Evolutionary conservation across 164 flowering plant species (phyloP), one percentile per base, ranked within the genome.

Genomic region (Annona cherimola): DNA sequence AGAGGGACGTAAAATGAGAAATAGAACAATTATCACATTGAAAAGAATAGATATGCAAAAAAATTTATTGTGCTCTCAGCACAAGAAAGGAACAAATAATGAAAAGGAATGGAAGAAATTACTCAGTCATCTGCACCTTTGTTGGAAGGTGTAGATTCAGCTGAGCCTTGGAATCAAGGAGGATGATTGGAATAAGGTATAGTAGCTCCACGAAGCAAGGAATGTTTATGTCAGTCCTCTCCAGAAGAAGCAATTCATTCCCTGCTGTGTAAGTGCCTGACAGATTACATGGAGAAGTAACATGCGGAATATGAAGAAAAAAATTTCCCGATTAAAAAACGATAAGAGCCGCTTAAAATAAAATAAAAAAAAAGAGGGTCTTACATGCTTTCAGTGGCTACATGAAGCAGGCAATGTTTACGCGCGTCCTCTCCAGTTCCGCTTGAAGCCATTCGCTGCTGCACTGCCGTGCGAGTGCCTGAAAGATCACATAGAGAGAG

Each of bases 241-340:
- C 97, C 1, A 93, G 92, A 78, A 91, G 98, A 68, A 95, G 98
- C 68, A 95, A 82, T 68, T 95, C 99, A 1, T 91, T 74, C 73
- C 94, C 78, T 93, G 98, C 83, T 95, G 97, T 5, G 97, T 93
- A 64, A 91, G 93, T 65, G 97, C 97, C 99, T 93, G 85, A 42
- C 66, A 26, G 20, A 73, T 87, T 0, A 19, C 63, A 69, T n/a
- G 2, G 8, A 2, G 26, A 18, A 40, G 41, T 39, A 12, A 8
- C 57, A 50, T 50, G 57, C 14, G 57, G 8, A 50, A 5, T 2
- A 50, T n/a, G n/a, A 50, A 50, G 57, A 50, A 50, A 16, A 50
- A 50, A 50, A 50, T 50, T 16, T 50, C 8, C n/a, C 14, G 57
- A 11, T 4, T 16, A 50, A 50, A 50, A 50, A 11, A n/a, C n/a